Evolutionary conservation across 441 rosid species (phyloP), one percentile per base, ranked within the genome.

Genomic region (Melastoma candidum): DNA sequence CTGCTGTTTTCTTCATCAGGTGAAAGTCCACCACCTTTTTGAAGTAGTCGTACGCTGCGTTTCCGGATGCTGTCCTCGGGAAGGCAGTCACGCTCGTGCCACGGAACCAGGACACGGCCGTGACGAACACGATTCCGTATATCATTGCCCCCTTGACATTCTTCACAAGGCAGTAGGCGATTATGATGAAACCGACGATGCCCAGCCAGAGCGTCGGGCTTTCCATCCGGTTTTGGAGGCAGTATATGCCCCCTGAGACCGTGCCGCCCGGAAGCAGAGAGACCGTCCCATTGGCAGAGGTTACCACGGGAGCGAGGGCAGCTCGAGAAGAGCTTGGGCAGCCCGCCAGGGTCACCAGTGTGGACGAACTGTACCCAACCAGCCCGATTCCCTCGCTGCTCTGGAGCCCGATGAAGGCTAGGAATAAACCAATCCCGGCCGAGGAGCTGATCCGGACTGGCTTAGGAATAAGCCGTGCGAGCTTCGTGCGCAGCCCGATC

Each of bases 21-120:
- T 85, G 97, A 3, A 87, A 49, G 43, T 87, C 96, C 3, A 87
- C 95, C 3, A 90, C 77, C 5, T 87, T 72, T 57, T 80, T 90
- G 56, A 90, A 90, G 61, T 90, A 90, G 39, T 70, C 77, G 26
- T 82, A 68, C 0, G 92, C 84, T 1, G 72, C 11, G 47, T 85
- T 61, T 0, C 97, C 97, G 0, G 78, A 47, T 0, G 39, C 59
- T 0, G 83, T 87, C 46, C 78, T 25, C 0, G 97, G 97, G 66
- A 90, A 90, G 55, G 70, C 84, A 49, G 97, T 85, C 5, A 90
- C 93, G 9, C 55, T 44, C 0, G 96, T 87, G 77, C 79, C 63
- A 43, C 98, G 92, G 65, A 90, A 87, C 98, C 98, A 90, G 0
- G 96, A 87, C 26, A 90, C 69, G 0, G 74, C 87, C 46, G 96